Conservation (phyloP, 148 eudicot species). For the Oxyria digyna region DNA sequence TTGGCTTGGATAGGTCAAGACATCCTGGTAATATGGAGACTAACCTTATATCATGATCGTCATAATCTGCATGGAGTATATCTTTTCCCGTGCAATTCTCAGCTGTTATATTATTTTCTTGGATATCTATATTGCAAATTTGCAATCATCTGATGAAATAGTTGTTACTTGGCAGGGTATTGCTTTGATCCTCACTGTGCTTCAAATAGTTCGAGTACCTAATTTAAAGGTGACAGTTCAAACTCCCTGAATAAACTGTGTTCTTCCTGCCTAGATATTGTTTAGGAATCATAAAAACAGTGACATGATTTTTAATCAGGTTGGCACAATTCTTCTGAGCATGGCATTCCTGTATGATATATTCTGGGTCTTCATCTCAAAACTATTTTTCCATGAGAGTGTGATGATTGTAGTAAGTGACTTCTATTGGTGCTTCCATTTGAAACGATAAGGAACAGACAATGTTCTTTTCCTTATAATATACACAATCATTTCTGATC, state of each 20-base stretch:
- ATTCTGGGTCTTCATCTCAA: constrained; percentile 93
- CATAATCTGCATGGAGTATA: neutral
- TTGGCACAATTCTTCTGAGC: constrained; percentile 88
- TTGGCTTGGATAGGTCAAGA: constrained; percentile 99
- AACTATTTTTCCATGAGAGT: constrained; percentile 77
- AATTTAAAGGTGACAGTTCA: constrained; percentile 68
- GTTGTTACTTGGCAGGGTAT: constrained; percentile 59
- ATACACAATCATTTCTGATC: constrained; percentile 4
- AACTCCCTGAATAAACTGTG: neutral
- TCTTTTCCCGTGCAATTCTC: neutral
- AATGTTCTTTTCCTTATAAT: neutral
- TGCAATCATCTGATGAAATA: neutral
- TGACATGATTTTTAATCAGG: constrained; percentile 29
- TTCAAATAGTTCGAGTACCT: constrained; percentile 92
- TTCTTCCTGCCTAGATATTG: neutral
- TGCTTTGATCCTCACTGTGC: constrained; percentile 89
- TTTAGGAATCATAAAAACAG: neutral
- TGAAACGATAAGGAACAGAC: neutral
- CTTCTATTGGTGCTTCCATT: neutral
- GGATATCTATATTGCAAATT: too few species aligned
- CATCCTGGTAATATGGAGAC: constrained; percentile 61
- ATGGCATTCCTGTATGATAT: constrained; percentile 95
- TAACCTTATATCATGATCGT: neutral
- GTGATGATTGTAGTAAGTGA: constrained; percentile 94
- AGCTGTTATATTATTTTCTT: neutral